Conservation (phyloP, 345 rosid genomes). For the Populus nigra region DNA sequence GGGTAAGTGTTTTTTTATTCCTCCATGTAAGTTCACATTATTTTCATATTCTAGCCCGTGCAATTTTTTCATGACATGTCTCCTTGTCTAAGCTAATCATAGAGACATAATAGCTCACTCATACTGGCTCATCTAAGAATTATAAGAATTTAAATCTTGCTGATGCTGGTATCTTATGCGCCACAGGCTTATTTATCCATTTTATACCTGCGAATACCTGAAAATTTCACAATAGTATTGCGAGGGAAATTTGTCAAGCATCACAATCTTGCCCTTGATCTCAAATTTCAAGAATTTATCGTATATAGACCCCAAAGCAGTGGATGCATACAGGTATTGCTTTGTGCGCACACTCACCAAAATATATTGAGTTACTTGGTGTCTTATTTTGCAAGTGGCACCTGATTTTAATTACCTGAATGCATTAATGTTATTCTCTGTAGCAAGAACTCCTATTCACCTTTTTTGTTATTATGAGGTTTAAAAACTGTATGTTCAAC, state of each 20-base stretch:
- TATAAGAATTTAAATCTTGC: background rate
- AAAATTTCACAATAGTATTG: slow-evolving; percentile 61
- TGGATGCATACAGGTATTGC: slow-evolving; percentile 63
- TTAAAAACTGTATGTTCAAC: too few relatives aligned
- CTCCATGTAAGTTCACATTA: background rate
- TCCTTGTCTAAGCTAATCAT: too few relatives aligned
- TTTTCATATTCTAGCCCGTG: too few relatives aligned
- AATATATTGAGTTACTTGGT: background rate
- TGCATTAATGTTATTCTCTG: too few relatives aligned
- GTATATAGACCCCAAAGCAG: slow-evolving; percentile 72
- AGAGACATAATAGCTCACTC: too few relatives aligned
- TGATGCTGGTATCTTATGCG: slow-evolving; percentile 7
- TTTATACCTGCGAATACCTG: slow-evolving; percentile 75
- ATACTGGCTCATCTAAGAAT: too few relatives aligned
- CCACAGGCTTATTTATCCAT: slow-evolving; percentile 77
- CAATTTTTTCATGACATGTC: too few relatives aligned
- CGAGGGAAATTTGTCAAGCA: slow-evolving; percentile 73
- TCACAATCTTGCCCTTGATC: slow-evolving; percentile 86
- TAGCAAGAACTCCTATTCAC: too few relatives aligned
- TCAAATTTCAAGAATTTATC: slow-evolving; percentile 70
- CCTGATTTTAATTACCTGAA: too few relatives aligned
- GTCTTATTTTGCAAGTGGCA: too few relatives aligned
- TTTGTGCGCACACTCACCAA: background rate
- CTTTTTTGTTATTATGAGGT: too few relatives aligned
- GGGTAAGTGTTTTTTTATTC: slow-evolving; percentile 47